Base-by-base conservation (phyloP, 78 protist species). In the Dictyostelium firmibasis region DNA sequence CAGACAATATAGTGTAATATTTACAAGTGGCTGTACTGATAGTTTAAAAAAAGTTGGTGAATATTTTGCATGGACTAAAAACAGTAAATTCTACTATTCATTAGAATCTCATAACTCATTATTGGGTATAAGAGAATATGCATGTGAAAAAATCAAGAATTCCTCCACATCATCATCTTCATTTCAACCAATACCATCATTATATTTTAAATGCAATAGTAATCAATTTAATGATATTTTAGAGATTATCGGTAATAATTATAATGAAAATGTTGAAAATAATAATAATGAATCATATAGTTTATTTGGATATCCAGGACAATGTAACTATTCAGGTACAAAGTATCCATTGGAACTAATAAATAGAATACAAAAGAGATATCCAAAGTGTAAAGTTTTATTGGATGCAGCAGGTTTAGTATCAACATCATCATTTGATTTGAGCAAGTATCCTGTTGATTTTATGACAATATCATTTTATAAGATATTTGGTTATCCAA, bases 401-500 rank as follows among this genome's bases (percentile, higher is more conserved):
- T 18, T 94, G 33, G 99, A 97, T 38, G 97, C 95, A 1, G 98
- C 99, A 16, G 81, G 96, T 57, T 96, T 92, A n/a, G 91, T 96
- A 6, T 84, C 96, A 4, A 96, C 97, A 11, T 47, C 77, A 6
- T 47, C 79, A 44, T 72, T 98, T 8, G 96, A 97, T 70, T 41
- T 98, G 31, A 23, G 53, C 0, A 25, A 84, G 23, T 77, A 76
- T 92, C 86, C 62, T 8, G 94, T 97, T 6, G 99, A 96, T 74
- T 96, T 98, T 33, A 43, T 96, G 25, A n/a, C 62, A 9, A 10
- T 98, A 13, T 98, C 99, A 18, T 98, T 99, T 53, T 99, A 99
- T 91, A 99, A 99, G 62, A 83, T 98, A 75, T 98, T 98, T 79
- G 99, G 99, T 13, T 96, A 35, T 64, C 99, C 99, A 23, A 97